Evolutionary conservation across 192 early-diverging fungal species (phyloP).

Genomic region (Phlyctochytrium arcticum): DNA sequence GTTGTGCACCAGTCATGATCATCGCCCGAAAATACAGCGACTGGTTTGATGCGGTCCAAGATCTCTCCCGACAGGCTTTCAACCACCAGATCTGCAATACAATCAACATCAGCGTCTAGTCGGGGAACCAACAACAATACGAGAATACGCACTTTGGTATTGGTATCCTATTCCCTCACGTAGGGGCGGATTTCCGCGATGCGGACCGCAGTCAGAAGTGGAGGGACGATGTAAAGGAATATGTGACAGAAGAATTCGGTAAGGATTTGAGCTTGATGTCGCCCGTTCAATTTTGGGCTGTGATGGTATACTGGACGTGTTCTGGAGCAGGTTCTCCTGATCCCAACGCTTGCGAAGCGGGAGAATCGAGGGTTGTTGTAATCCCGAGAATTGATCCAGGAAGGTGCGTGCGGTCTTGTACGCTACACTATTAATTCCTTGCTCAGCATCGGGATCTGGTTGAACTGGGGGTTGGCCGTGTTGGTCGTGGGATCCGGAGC

Average conservation of each 20-base stretch:
- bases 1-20: constrained; percentile 89
- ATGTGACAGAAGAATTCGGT: constrained; percentile 75
- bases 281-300: too few species aligned
- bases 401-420: constrained; percentile 51
- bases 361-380: too few species aligned
- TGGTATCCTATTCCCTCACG: constrained; percentile 71
- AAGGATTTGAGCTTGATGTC: constrained; percentile 3
- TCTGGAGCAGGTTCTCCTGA: too few species aligned
- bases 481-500: constrained; percentile 28
- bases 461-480: too few species aligned
- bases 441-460: too few species aligned
- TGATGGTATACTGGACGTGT: too few species aligned
- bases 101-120: background rate
- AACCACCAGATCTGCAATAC: constrained; percentile 57
- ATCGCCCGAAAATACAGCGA: constrained; percentile 80
- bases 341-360: too few species aligned
- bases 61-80: constrained; percentile 53
- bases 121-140: background rate
- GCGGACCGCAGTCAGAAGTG: constrained; percentile 64
- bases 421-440: too few species aligned
- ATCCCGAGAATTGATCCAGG: constrained; percentile 38
- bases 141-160: constrained; percentile 62
- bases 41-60: constrained; percentile 56
- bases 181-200: constrained; percentile 52
- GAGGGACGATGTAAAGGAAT: constrained; percentile 76